Base-by-base conservation (phyloP, 1,284 basidiomycete genomes). In the Macrocybe sp. region DNA sequence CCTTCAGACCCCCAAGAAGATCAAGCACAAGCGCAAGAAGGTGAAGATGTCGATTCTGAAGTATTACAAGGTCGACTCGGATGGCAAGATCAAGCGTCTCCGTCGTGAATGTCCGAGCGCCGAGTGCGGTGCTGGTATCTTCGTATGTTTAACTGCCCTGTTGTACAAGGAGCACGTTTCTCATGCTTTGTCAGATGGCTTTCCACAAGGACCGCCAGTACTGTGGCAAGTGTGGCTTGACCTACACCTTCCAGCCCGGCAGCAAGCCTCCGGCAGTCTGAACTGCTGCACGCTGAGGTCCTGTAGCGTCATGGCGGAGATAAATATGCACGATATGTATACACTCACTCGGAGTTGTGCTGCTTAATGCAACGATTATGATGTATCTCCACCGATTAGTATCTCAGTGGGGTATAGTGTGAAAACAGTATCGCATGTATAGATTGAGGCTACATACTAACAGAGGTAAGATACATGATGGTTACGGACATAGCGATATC, bases 21-120 rank as follows among this genome's bases (percentile, higher is more conserved):
- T 97, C 83, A 98, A 98, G 87, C 95, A 98, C 82, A 97, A 98
- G 87, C 88, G 89, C 73, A 96, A 96, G 83, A 97, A 97, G 83
- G 93, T 97, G 80, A 99, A 96, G 78, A 93, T 97, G 95, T 78
- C 93, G 64, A 95, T 97, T 77, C 80, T 99, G 70, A 97, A 98
- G 77, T 98, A 97, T 83, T 98, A 98, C 81, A 97, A 95, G 78
- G 95, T 99, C 64, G 95, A 97, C 75, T 93, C 92, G 50, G 95
- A 98, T 65, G 97, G 96, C 71, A 97, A 97, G 79, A 95, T 99
- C 81, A 96, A 97, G 83, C 93, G 96, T 68, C 86, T 99, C 55
- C 85, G 96, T 65, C 90, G 96, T 63, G 96, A 98, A 74, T 98
- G 96, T 75, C 92, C 92, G 42, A 76, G 78, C 45, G 81, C 91